Conservation (phyloP, 495 filamentous ascomycete genomes). For the Aspergillus nidulans region DNA sequence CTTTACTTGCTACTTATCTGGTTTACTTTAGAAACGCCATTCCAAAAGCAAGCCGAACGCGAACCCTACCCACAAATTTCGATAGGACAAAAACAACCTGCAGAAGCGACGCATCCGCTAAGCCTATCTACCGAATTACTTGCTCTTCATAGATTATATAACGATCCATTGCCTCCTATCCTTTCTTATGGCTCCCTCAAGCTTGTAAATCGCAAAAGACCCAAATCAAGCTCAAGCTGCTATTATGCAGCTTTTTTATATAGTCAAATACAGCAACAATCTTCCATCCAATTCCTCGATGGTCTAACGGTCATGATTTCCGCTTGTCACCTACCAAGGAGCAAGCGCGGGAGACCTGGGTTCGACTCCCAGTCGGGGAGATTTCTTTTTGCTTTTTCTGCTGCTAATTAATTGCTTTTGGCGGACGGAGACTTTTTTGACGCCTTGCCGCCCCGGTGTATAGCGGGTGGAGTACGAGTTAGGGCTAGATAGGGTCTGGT, state of each 20-base stretch:
- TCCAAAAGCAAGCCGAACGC: too few relatives aligned
- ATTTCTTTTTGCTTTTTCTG: constrained; percentile 3
- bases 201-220: neutral
- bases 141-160: too few relatives aligned
- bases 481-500: neutral
- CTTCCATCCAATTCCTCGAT: constrained; percentile 20
- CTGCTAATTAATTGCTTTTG: neutral
- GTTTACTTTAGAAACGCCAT: too few relatives aligned
- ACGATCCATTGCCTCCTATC: too few relatives aligned
- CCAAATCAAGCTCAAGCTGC: neutral
- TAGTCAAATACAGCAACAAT: neutral
- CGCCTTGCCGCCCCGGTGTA: neutral
- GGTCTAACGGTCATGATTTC: constrained; percentile 44
- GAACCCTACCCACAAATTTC: too few relatives aligned
- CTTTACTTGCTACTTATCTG: too few relatives aligned
- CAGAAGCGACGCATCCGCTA: too few relatives aligned
- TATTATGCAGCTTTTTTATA: neutral
- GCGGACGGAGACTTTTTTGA: neutral
- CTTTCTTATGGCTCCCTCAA: too few relatives aligned
- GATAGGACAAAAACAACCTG: too few relatives aligned
- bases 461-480: neutral
- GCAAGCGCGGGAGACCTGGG: constrained; percentile 24
- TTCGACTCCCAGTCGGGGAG: constrained; percentile 25
- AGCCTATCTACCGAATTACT: too few relatives aligned
- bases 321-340: constrained; percentile 31